Evolutionary conservation across 345 rosid species (phyloP), one percentile per base, ranked within the genome.

Genomic region (Arabidopsis arenosa): DNA sequence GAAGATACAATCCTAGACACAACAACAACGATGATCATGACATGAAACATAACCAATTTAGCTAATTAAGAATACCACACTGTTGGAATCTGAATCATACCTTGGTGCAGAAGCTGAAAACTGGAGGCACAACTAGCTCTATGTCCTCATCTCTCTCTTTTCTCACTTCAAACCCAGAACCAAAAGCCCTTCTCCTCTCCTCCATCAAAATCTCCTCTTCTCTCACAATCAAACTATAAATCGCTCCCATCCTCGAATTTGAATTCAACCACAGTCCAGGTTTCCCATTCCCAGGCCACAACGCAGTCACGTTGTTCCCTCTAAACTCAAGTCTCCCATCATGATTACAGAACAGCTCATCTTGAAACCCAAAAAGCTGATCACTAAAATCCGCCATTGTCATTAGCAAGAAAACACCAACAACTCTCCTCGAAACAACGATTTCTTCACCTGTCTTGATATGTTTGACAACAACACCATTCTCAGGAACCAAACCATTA

Each of bases 311-410:
- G 43, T 80, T 86, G 47, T 90, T 88, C 26, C 97, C 96, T 0
- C 61, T 2, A 72, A 90, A 92, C 80, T 92, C 93, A 0, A 90
- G 82, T 14, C 89, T 74, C 5, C 96, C 97, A 4, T 90, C 84
- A 0, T 52, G 12, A 66, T 95, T 92, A 17, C 85, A 85, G 63
- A 95, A 89, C 14, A 89, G 47, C 41, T 15, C 80, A 57, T 95
- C 97, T 77, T 89, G 97, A 23, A 89, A 90, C 7, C 96, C 88
- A 23, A 89, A 92, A 6, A 88, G 70, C 73, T 95, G 97, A 61
- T 89, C 99, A 53, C 99, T 92, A 69, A 95, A 90, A 83, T 95
- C 97, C 0, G 97, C 99, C 85, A 95, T 87, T 0, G 97, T 90
- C 93, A 95, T 86, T 73, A 92, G 4, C 5, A 92, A 49, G 77